phyloP scores from a whole-genome alignment of 345 rosid genomes.

The Boechera stricta region DNA sequence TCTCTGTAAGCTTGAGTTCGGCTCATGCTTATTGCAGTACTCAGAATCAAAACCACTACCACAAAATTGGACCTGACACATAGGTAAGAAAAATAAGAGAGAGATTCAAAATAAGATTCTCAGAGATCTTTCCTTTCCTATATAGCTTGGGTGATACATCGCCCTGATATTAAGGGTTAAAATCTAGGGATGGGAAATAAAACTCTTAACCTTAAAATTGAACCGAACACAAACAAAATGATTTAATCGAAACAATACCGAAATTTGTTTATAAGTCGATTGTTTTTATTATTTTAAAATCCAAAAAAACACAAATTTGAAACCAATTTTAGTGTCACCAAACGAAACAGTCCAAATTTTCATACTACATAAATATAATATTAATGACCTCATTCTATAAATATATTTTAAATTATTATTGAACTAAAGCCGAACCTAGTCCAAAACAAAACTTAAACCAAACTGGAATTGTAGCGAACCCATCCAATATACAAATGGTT shows the following conservation, averaged over 20 bases:
- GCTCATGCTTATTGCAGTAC: constrained; percentile 77
- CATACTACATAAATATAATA: not conserved
- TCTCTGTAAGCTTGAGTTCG: constrained; percentile 61
- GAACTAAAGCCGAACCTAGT: not conserved
- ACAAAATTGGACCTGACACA: constrained; percentile 69
- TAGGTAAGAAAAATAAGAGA: not conserved
- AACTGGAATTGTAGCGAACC: not conserved
- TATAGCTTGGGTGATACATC: not conserved
- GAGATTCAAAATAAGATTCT: not conserved
- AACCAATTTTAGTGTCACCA: not conserved
- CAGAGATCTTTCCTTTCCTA: not conserved
- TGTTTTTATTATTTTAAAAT: not conserved
- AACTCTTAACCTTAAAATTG: not conserved
- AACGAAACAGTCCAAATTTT: not conserved
- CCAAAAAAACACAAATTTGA: not conserved
- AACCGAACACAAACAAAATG: not conserved
- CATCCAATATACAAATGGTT: not conserved
- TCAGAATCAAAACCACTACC: constrained; percentile 51
- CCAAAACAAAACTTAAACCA: not conserved
- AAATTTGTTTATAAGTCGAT: not conserved
- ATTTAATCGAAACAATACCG: not conserved
- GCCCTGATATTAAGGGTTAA: not conserved
- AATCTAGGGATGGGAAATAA: not conserved
- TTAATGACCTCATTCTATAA: not conserved
- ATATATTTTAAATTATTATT: not conserved